A percentile compares a stretch with the other conserved stretches of the same genome.
Conservation (phyloP, 495 filamentous ascomycete species). For the Chaetomidium leptoderma region DNA sequence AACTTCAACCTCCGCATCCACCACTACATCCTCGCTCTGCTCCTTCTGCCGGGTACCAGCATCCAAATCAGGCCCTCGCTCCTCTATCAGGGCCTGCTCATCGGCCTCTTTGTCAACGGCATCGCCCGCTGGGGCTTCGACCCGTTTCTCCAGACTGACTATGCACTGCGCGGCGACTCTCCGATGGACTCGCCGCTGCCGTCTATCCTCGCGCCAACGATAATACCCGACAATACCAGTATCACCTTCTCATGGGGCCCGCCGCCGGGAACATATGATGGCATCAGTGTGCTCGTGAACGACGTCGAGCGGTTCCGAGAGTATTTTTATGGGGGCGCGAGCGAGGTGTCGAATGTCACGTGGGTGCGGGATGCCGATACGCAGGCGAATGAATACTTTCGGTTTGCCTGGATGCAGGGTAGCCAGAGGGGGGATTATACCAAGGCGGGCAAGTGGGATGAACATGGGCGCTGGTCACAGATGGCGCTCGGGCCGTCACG, state of each 20-base stretch:
- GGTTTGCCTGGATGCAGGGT: constrained; percentile 76
- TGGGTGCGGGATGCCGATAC: constrained; percentile 45
- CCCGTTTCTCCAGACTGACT: constrained; percentile 76
- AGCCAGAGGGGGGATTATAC: constrained; percentile 70
- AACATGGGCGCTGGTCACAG: constrained; percentile 62
- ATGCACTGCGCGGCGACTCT: constrained; percentile 61
- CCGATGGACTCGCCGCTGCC: constrained; percentile 65
- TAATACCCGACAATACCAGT: constrained; percentile 33
- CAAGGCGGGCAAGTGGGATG: constrained; percentile 71
- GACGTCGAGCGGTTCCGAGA: constrained; percentile 82
- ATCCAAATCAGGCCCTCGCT: constrained; percentile 76
- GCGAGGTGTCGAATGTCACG: constrained; percentile 33
- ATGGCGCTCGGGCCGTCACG: constrained; percentile 48
- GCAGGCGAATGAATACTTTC: constrained; percentile 66
- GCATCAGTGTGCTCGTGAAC: constrained; percentile 84
- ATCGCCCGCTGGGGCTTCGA: constrained; percentile 93
- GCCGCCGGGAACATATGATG: constrained; percentile 62
- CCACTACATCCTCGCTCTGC: constrained; percentile 85
- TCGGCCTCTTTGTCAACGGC: constrained; percentile 90
- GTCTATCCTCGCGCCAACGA: constrained; percentile 48
- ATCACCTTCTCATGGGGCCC: constrained; percentile 55
- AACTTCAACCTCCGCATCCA: constrained; percentile 84
- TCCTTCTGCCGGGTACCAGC: constrained; percentile 75
- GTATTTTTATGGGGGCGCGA: constrained; percentile 49
- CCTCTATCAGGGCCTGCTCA: constrained; percentile 78